A percentile compares a stretch with the other conserved stretches of the same genome.
These are phyloP conservation scores for Aspergillus carlsbadensis DNA, from an alignment of 495 filamentous ascomycete species.

Conservation along the genomic window DNA sequence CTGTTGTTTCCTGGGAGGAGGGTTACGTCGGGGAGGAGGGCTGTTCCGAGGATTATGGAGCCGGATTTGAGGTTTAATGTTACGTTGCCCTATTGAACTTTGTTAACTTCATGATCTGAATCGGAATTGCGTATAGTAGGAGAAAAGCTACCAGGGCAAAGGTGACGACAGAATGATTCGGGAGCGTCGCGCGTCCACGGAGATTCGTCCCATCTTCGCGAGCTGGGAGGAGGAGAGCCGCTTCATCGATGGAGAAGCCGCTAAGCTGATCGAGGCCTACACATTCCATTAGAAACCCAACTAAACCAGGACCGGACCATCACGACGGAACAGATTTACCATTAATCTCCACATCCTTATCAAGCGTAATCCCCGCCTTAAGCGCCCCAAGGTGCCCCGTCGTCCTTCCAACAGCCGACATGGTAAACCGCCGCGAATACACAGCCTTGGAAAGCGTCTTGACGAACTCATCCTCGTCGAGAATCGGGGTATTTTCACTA, in stretches of 20 bases:
- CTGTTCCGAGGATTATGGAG: constrained; percentile 38
- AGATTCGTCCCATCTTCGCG: constrained; percentile 36
- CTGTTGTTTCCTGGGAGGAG: constrained; percentile 48
- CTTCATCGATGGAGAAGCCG: constrained; percentile 43
- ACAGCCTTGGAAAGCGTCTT: constrained; percentile 38
- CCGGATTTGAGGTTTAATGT: constrained; percentile 42
- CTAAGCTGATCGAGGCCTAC: constrained; percentile 39
- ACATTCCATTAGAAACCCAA: no score
- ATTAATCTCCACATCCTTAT: constrained; percentile 39
- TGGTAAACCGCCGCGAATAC: constrained; percentile 28
- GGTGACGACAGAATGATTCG: constrained; percentile 46
- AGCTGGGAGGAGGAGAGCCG: constrained; percentile 39
- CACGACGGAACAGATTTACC: no score
- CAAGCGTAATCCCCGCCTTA: constrained; percentile 32
- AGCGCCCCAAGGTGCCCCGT: constrained; percentile 36
- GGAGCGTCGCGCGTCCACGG: constrained; percentile 33
- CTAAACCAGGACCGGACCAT: no score
- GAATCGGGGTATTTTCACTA: constrained; percentile 34
- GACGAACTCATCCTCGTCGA: constrained; percentile 36
- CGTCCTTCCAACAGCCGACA: constrained; percentile 37
- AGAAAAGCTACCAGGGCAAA: constrained; percentile 35
- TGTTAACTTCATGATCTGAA: background rate
- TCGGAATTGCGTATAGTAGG: background rate
- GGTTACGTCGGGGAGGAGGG: constrained; percentile 37
- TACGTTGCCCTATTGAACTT: constrained; percentile 36